Evolutionary conservation across 768 basidiomycete genomes (phyloP).

Genomic region (Filobasidium wieringae): DNA sequence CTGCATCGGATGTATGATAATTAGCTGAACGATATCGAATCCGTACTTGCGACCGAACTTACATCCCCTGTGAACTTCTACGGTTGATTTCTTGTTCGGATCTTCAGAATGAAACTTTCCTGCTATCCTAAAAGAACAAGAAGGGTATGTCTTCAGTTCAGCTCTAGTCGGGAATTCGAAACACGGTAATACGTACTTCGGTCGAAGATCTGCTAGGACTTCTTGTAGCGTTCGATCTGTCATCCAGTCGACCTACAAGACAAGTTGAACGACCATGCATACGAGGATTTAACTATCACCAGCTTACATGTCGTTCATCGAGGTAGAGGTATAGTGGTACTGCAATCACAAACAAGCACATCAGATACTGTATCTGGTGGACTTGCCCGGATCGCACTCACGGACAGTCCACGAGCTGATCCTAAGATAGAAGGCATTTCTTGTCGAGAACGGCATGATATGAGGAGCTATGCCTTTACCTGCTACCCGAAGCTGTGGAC

Average conservation of each 20-base stretch:
- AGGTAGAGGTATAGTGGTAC: constrained; percentile 80
- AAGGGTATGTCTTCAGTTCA: constrained; percentile 42
- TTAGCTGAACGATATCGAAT: not conserved
- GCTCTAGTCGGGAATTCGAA: constrained; percentile 48
- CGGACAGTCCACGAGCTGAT: constrained; percentile 18
- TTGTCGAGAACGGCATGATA: constrained; percentile 56
- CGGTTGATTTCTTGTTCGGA: constrained; percentile 50
- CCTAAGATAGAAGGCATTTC: constrained; percentile 73
- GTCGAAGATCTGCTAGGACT: constrained; percentile 66
- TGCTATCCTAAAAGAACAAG: constrained; percentile 37
- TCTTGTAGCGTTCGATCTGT: constrained; percentile 65
- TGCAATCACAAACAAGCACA: not conserved
- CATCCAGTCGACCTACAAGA: constrained; percentile 61
- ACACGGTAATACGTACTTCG: constrained; percentile 47
- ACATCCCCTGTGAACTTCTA: constrained; percentile 82
- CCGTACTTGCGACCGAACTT: constrained; percentile 22
- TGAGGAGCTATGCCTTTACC: too few species aligned
- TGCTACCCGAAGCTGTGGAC: too few species aligned
- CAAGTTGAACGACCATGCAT: not conserved
- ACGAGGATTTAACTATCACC: not conserved
- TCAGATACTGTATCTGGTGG: not conserved
- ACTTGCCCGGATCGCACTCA: too few species aligned
- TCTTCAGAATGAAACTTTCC: constrained; percentile 20
- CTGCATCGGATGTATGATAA: constrained; percentile 40
- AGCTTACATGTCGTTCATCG: constrained; percentile 62